Base-by-base conservation (phyloP, 257 asterid genomes). In the Penstemon eatonii region DNA sequence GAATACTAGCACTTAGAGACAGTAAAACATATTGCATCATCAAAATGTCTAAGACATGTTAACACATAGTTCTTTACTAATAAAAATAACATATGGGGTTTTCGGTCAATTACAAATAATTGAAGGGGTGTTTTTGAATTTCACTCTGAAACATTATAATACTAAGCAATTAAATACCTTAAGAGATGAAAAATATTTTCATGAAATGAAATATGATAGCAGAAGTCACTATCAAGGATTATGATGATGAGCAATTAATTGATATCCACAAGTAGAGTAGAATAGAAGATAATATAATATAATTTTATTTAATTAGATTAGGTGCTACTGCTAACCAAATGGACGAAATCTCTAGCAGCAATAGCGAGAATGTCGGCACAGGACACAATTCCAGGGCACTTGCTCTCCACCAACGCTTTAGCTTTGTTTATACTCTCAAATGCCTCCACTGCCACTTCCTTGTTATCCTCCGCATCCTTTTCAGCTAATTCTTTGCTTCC, bases 361-460 rank as follows among this genome's bases (percentile, higher is more conserved):
- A 93, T 74, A 36, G 97, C 97, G 58, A 93, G 90, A 36, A 93
- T 88, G 80, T 93, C 99, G 0, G 99, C 95, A 67, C 99, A 93
- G 0, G 99, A 93, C 36, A 93, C 97, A 46, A 85, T 78, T 47
- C 95, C 95, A 25, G 99, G 96, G 67, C 99, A 93, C 68, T 93
- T 90, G 82, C 80, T 82, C 83, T 93, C 96, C 73, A 90, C 95
- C 78, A 81, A 8, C 45, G 73, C 78, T 65, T 93, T 90, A 2
- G 97, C 99, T 76, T 68, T 90, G 18, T 65, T 69, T 63, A 93
- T 70, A 78, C 76, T 80, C 5, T 86, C 97, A 73, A 83, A 93
- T 4, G 96, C 97, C 79, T 88, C 95, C 38, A 10, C 52, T n/a
- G 89, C 86, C 51, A 93, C 40, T 69, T 93, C 99, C 80, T 75